Evolutionary conservation across 495 filamentous ascomycete species (phyloP).

Genomic region (Oidiodendron maius): DNA sequence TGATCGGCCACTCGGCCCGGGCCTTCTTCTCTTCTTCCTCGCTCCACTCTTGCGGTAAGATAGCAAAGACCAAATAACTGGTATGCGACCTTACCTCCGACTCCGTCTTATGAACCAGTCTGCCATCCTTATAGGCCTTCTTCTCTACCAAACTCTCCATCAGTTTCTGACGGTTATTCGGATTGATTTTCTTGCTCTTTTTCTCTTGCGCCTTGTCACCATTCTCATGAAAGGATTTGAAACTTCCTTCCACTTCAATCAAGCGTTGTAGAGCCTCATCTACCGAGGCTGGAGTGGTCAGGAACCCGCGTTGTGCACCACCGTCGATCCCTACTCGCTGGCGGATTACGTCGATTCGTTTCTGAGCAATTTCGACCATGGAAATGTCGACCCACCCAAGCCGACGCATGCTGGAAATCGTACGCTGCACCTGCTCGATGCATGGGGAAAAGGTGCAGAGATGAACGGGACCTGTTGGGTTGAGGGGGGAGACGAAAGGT

Average conservation of each 20-base stretch:
- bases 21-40: slow-evolving; percentile 74
- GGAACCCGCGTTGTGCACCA: slow-evolving; percentile 49
- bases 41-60: slow-evolving; percentile 79
- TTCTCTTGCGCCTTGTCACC: slow-evolving; percentile 16
- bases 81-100: slow-evolving; percentile 92
- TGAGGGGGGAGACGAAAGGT: slow-evolving; percentile 59
- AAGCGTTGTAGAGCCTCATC: slow-evolving; percentile 70
- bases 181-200: slow-evolving; percentile 9
- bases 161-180: slow-evolving; percentile 21
- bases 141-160: slow-evolving; percentile 18
- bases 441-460: slow-evolving; percentile 95
- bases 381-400: slow-evolving; percentile 85
- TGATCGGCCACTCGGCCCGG: slow-evolving; percentile 52
- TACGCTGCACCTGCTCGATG: slow-evolving; percentile 88
- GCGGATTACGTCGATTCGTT: slow-evolving; percentile 71
- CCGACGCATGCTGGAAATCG: slow-evolving; percentile 68
- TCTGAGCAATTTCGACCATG: slow-evolving; percentile 81
- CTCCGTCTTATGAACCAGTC: slow-evolving; percentile 72
- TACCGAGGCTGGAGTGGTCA: slow-evolving; percentile 58
- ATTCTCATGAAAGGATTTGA: slow-evolving; percentile 46
- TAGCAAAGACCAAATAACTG: slow-evolving; percentile 88
- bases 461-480: slow-evolving; percentile 57
- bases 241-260: slow-evolving; percentile 62
- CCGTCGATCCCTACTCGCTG: slow-evolving; percentile 64
- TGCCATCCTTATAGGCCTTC: slow-evolving; percentile 50